These are phyloP conservation scores for Diaporthe humulicola DNA, from an alignment of 2,329 filamentous ascomycete genomes.

Conservation along the genomic window DNA sequence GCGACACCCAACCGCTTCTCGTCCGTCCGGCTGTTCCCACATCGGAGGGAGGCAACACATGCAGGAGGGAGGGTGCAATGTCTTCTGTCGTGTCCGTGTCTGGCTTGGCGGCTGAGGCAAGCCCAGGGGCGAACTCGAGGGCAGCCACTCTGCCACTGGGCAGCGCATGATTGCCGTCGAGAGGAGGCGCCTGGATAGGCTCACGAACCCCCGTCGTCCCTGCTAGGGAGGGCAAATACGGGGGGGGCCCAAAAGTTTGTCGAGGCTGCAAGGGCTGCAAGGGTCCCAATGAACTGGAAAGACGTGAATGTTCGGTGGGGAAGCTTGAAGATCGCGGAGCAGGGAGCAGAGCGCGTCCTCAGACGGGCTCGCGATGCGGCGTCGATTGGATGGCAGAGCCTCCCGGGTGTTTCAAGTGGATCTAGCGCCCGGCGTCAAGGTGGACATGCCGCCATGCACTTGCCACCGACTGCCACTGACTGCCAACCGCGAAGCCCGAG, in stretches of 20 bases:
- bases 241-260: slow-evolving; percentile 23
- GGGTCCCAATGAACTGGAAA: slow-evolving; percentile 29
- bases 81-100: slow-evolving; percentile 23
- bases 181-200: slow-evolving; percentile 26
- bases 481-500: slow-evolving; percentile 11
- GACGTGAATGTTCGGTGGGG: slow-evolving; percentile 27
- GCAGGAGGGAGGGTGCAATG: slow-evolving; percentile 11
- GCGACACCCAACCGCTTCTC: slow-evolving; percentile 37
- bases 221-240: background rate
- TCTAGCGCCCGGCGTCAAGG: slow-evolving; percentile 42
- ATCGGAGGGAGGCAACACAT: slow-evolving; percentile 22
- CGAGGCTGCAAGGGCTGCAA: slow-evolving; percentile 4
- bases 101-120: slow-evolving; percentile 31
- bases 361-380: slow-evolving; percentile 38
- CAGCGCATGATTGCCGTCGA: slow-evolving; percentile 27
- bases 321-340: slow-evolving; percentile 31
- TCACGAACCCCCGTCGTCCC: slow-evolving; percentile 20
- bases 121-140: slow-evolving; percentile 1
- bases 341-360: slow-evolving; percentile 41
- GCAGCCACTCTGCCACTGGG: no score
- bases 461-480: background rate
- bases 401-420: slow-evolving; percentile 46
- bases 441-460: slow-evolving; percentile 41
- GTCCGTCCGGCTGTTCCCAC: slow-evolving; percentile 26
- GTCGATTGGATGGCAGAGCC: slow-evolving; percentile 46